A percentile compares a stretch with the other conserved stretches of the same genome.
These are phyloP conservation scores for Alternaria ventricosa DNA, from an alignment of 2,329 filamentous ascomycete species.

Conservation along the genomic window DNA sequence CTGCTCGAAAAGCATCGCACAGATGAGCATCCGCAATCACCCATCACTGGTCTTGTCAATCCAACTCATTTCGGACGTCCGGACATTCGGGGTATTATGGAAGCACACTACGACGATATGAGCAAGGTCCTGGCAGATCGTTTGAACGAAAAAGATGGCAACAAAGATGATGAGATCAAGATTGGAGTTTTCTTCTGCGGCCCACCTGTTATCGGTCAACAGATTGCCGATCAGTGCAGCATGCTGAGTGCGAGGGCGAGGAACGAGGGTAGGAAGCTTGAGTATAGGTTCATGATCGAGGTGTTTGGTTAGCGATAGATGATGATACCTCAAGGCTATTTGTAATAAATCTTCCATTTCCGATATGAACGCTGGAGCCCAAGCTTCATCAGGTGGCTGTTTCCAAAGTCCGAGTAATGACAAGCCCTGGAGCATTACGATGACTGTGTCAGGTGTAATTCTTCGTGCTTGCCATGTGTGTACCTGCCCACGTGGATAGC, in stretches of 20 bases:
- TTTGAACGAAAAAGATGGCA: slow-evolving; percentile 22
- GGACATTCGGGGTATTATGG: slow-evolving; percentile 61
- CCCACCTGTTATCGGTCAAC: slow-evolving; percentile 61
- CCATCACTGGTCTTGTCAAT: slow-evolving; percentile 62
- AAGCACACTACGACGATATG: slow-evolving; percentile 63
- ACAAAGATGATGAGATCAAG: slow-evolving; percentile 48
- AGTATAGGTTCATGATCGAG: slow-evolving; percentile 66
- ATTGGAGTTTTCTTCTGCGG: slow-evolving; percentile 66
- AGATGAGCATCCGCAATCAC: slow-evolving; percentile 57
- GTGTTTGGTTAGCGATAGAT: slow-evolving; percentile 56
- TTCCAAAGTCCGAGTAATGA: neutral
- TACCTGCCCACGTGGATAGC: neutral
- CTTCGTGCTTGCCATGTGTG: neutral
- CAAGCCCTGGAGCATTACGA: neutral
- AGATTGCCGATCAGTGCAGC: slow-evolving; percentile 62
- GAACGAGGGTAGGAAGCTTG: slow-evolving; percentile 59
- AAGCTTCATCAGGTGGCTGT: neutral
- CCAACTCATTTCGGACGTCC: slow-evolving; percentile 63
- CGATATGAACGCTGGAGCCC: rapidly evolving
- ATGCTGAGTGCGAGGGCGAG: slow-evolving; percentile 59
- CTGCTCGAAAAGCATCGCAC: slow-evolving; percentile 64
- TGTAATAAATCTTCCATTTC: neutral
- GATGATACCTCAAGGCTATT: neutral
- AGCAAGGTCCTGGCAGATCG: slow-evolving; percentile 37
- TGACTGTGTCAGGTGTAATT: neutral